Evolutionary conservation across 257 asterid genomes (phyloP).

Genomic region (Solanum sitiens): DNA sequence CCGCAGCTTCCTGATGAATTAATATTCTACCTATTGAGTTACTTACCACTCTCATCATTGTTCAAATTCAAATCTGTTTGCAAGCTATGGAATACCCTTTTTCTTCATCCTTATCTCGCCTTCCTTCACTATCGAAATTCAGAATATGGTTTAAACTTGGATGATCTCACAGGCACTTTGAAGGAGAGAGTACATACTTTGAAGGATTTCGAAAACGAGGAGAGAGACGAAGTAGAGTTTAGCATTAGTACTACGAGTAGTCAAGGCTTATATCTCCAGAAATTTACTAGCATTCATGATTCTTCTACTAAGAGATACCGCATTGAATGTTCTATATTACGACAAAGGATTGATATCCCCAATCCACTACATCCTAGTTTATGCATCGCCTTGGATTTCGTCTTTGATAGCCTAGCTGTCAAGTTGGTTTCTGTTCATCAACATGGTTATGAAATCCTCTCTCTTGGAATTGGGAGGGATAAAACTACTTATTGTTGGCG

Average conservation of each 20-base stretch:
- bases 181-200: neutral
- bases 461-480: neutral
- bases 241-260: neutral
- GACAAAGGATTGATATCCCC: neutral
- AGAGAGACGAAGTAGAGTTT: neutral
- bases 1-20: neutral
- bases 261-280: neutral
- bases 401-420: neutral
- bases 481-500: neutral
- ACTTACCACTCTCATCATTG: neutral
- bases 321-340: neutral
- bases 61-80: neutral
- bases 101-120: neutral
- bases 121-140: neutral
- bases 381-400: neutral
- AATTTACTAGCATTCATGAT: neutral
- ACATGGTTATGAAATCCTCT: neutral
- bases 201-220: no score
- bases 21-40: neutral
- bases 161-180: neutral
- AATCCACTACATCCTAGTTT: neutral
- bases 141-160: neutral
- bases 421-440: neutral
- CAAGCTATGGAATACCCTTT: neutral
- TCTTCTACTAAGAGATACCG: neutral